phyloP scores from a whole-genome alignment of 306 rosid species.

The Cyclanthera cordifolia region DNA sequence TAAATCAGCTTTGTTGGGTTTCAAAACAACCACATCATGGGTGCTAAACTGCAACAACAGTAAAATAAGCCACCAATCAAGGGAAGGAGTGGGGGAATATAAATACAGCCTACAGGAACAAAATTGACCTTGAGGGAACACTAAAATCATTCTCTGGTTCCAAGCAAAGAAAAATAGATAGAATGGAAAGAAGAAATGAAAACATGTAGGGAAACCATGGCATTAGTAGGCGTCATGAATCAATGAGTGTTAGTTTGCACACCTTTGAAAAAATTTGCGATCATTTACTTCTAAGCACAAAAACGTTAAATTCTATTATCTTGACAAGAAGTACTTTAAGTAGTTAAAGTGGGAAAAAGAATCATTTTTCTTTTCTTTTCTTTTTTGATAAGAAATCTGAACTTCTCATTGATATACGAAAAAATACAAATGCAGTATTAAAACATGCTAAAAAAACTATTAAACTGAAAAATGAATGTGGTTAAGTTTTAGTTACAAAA shows the following conservation, averaged over 20 bases:
- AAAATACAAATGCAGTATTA: no score
- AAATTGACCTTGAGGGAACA: neutral
- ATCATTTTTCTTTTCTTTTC: neutral
- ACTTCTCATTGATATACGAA: no score
- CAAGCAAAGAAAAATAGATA: neutral
- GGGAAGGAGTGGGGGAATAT: neutral
- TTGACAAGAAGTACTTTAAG: neutral
- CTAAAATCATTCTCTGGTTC: neutral
- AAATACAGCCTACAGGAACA: slow-evolving; percentile 1
- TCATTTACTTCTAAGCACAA: neutral
- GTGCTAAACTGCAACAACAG: slow-evolving; percentile 55
- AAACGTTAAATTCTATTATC: neutral
- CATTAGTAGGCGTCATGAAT: neutral
- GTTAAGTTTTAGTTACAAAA: no score
- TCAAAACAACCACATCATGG: slow-evolving; percentile 87
- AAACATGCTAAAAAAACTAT: no score
- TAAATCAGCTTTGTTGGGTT: slow-evolving; percentile 83
- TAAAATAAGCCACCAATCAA: neutral
- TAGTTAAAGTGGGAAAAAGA: neutral
- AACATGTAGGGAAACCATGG: neutral
- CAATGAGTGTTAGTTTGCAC: neutral
- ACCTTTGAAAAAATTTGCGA: neutral
- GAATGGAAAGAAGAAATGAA: neutral
- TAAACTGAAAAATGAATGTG: no score
- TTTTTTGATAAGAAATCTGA: neutral